Evolutionary conservation across 148 eudicot genomes (phyloP).

Genomic region (Cornus kousa): DNA sequence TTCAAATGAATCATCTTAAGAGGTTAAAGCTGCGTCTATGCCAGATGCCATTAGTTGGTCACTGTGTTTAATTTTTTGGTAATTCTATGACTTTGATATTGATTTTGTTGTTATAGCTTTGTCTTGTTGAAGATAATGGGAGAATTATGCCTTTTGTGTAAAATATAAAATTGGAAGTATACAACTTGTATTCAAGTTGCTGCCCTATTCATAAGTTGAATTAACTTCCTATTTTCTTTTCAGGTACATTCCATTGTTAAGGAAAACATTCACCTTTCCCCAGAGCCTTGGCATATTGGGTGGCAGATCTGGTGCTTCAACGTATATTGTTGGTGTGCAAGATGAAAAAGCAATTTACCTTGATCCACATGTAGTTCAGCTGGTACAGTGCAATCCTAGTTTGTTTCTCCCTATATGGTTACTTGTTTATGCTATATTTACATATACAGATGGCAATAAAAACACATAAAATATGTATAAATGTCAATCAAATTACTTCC

Average conservation of each 20-base stretch:
- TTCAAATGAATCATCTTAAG: too few species aligned
- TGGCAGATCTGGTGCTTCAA: slow-evolving; percentile 95
- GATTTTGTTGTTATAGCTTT: too few species aligned
- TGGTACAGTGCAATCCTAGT: slow-evolving; percentile 35
- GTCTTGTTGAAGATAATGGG: too few species aligned
- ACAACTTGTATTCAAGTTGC: not conserved
- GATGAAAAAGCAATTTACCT: slow-evolving; percentile 88
- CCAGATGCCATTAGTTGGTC: too few species aligned
- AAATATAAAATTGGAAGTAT: not conserved
- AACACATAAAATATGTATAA: not conserved
- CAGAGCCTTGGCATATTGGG: slow-evolving; percentile 96
- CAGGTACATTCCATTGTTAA: slow-evolving; percentile 88
- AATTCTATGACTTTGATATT: too few species aligned
- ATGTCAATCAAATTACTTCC: not conserved
- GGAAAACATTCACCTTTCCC: slow-evolving; percentile 82
- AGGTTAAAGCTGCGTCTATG: too few species aligned
- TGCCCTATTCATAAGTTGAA: not conserved
- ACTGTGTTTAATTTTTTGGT: too few species aligned
- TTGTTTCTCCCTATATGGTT: not conserved
- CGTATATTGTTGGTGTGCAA: slow-evolving; percentile 89
- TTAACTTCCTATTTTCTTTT: not conserved
- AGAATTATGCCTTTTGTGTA: too few species aligned
- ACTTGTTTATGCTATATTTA: not conserved
- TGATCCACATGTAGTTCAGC: slow-evolving; percentile 96
- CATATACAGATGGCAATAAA: not conserved